phyloP scores from a whole-genome alignment of 768 basidiomycete genomes.

The Coprinellus micaceus region DNA sequence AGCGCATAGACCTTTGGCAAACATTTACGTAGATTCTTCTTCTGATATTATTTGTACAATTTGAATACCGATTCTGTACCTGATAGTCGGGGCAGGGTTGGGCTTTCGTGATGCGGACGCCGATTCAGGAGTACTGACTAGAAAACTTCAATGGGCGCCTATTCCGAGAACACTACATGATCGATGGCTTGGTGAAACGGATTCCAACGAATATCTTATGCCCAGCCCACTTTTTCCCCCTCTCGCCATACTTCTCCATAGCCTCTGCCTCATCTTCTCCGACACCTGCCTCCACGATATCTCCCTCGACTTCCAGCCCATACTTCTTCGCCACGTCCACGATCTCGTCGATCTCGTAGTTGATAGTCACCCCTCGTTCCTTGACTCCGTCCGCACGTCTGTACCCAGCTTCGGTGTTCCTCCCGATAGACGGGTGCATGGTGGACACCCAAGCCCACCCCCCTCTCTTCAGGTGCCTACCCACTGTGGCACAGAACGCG shows the following conservation, averaged over 20 bases:
- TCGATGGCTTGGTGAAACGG: no score
- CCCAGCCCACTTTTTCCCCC: conserved; percentile 9
- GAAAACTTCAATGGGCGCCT: no score
- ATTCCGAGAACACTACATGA: no score
- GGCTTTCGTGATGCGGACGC: no score
- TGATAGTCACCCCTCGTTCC: background rate
- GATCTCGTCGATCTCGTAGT: conserved; percentile 4
- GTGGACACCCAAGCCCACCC: conserved; percentile 12
- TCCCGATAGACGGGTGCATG: conserved; percentile 11
- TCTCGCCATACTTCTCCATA: background rate
- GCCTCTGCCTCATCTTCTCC: conserved; percentile 5
- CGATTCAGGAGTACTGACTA: no score
- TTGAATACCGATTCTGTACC: no score
- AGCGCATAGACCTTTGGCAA: no score
- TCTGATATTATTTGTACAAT: no score
- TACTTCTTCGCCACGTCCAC: background rate
- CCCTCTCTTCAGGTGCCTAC: background rate
- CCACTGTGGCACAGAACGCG: conserved; percentile 5
- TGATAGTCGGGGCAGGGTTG: no score
- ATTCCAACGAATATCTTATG: conserved; percentile 6
- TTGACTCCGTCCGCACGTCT: background rate
- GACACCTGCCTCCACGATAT: conserved; percentile 4
- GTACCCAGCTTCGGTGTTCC: conserved; percentile 1
- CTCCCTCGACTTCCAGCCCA: conserved; percentile 7
- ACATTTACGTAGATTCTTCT: no score